Base-by-base conservation (phyloP, 2,329 filamentous ascomycete genomes). In the Didymella arachidicola region DNA sequence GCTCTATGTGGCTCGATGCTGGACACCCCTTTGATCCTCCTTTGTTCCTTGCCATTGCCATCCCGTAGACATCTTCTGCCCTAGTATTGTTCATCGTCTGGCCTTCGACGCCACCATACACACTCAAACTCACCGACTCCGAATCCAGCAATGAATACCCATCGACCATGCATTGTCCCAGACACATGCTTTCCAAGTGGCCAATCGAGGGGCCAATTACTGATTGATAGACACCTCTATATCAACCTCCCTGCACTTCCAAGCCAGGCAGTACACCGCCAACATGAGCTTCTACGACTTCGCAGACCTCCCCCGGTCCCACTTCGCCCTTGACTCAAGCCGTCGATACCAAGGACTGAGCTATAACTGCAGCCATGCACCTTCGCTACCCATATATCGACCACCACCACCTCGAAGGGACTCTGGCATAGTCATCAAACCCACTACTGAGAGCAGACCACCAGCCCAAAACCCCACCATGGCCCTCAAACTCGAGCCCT, bases 51-150 rank as follows among this genome's bases (percentile, higher is more conserved):
- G 19, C 10, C 39, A 10, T 43, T 25, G n/a, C 22, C 6, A 7
- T 27, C 47, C n/a, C 10, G 10, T 27, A 22, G 16, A 12, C 19
- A 34, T 25, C 34, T n/a, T 18, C 29, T 34, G 25, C 43, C 38
- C 53, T 58, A 32, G 38, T 49, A 53, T 58, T 58, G 56, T 58
- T 53, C 55, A 5, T 16, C 29, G 25, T 8, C 29, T 25, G 34
- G n/a, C 39, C 18, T 25, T 22, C 5, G 18, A 19, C 43, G 43
- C 29, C 43, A 43, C 42, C 32, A 19, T 16, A 26, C 42, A 26
- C 42, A 29, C 22, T 16, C 22, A 18, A 36, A 22, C 26, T 36
- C 16, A 3, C 30, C 32, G 4, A 10, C 11, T 14, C 26, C 25
- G 14, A 29, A 34, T 19, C 25, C 6, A 51, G 41, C 34, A 46